Evolutionary conservation across 192 early-diverging fungal species (phyloP), one percentile per base, ranked within the genome.

Genomic region (Umbelopsis sp.): DNA sequence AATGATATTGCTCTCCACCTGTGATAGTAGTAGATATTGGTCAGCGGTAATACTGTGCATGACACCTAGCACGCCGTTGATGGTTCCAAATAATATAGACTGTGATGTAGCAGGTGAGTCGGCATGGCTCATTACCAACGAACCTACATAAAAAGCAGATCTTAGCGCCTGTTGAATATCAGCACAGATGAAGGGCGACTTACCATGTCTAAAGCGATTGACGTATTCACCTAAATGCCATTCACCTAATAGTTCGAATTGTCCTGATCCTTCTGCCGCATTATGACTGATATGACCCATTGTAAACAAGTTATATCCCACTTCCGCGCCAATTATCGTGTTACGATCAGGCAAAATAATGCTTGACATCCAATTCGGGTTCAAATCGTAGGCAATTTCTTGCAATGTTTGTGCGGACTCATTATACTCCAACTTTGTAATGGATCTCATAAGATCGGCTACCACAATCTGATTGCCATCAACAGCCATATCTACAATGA

Each of bases 211-310:
- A 64, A 98, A 87, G 15, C 85, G 83, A 73, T 95, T 95, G 61
- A 98, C 84, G 41, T 82, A 77, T 67, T 96, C 93, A 25, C 95
- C 95, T 25, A 97, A 46, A 74, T 95, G 93, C 84, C 82, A 95
- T 66, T 83, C 80, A 33, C 87, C 95, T 69, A 83, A 77, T 9
- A 86, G 79, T 48, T 84, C 81, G 55, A 97, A 74, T 23, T 89
- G 90, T 13, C 85, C 25, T 4, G 30, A 16, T 13, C 25, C 79
- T 21, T 91, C 91, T 18, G 35, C 73, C 15, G 70, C 66, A 7
- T 72, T 75, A 47, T 90, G 85, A 20, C 69, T 73, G 68, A 84
- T 80, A 64, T 77, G 80, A 33, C 81, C 66, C 27, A 89, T 68
- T 1, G 88, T 80, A 69, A 92, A 88, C 21, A 94, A 55, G 70